Evolutionary conservation across 1,284 basidiomycete genomes (phyloP).

Genomic region (Austroboletus novae-zelandiae): DNA sequence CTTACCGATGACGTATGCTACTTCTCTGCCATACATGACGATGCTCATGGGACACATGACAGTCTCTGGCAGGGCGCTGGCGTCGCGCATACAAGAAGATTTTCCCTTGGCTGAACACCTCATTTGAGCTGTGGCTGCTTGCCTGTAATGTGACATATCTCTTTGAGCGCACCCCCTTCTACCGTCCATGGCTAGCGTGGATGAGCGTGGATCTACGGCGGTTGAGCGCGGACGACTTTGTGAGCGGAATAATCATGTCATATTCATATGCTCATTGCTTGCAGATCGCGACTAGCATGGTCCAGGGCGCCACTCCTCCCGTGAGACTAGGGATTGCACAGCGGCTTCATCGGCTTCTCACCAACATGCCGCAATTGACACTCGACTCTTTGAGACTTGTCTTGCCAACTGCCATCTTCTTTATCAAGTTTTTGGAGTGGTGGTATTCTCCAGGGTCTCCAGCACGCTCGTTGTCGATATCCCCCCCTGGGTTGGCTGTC

Average conservation of each 20-base stretch:
- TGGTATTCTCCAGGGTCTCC: slow-evolving; percentile 98
- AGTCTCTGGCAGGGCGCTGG: slow-evolving; percentile 49
- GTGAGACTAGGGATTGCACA: slow-evolving; percentile 38
- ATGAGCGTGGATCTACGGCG: slow-evolving; percentile 82
- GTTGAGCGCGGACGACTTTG: slow-evolving; percentile 73
- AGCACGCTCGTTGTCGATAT: slow-evolving; percentile 59
- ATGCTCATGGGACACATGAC: slow-evolving; percentile 5
- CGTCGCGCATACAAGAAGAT: slow-evolving; percentile 60
- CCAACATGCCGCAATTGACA: slow-evolving; percentile 57
- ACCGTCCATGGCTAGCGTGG: slow-evolving; percentile 89
- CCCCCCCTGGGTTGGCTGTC: slow-evolving; percentile 64
- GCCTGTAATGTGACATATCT: slow-evolving; percentile 88
- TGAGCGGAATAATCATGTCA: slow-evolving; percentile 34
- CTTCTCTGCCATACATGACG: slow-evolving; percentile 1
- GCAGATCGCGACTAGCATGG: slow-evolving; percentile 41
- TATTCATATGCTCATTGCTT: slow-evolving; percentile 17
- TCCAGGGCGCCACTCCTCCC: slow-evolving; percentile 34
- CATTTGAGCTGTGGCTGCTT: slow-evolving; percentile 81
- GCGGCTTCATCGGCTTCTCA: slow-evolving; percentile 44
- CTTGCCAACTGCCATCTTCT: slow-evolving; percentile 91
- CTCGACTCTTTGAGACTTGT: slow-evolving; percentile 80
- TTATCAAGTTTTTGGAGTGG: slow-evolving; percentile 98
- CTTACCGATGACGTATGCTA: slow-evolving; percentile 49
- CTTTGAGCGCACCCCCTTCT: slow-evolving; percentile 84
- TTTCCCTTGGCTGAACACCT: slow-evolving; percentile 83